Conservation (phyloP, 2,329 filamentous ascomycete genomes). For the Coniella lustricola region DNA sequence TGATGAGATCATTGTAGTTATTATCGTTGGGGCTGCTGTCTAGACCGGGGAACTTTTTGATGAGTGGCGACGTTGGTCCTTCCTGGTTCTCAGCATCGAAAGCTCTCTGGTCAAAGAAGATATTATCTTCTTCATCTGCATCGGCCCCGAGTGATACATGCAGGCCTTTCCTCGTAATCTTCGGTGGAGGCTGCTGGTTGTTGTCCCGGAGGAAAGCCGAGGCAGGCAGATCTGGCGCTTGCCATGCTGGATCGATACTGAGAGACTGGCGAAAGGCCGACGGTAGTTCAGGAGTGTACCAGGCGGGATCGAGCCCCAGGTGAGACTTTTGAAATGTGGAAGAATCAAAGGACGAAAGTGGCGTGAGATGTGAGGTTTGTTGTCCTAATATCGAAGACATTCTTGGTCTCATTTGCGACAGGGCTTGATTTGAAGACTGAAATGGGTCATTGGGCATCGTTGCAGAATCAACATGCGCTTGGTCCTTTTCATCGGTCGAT, state of each 20-base stretch:
- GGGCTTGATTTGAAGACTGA: background rate
- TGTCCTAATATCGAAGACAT: conserved; percentile 19
- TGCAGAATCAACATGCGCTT: background rate
- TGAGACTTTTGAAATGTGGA: too few relatives aligned
- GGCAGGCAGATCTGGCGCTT: conserved; percentile 28
- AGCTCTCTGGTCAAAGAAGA: conserved; percentile 19
- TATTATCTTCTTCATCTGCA: conserved; percentile 26
- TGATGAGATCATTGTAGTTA: conserved; percentile 8
- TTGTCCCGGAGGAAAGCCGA: conserved; percentile 12
- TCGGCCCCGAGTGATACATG: conserved; percentile 16
- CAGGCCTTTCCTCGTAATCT: conserved; percentile 14
- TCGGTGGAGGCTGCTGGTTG: conserved; percentile 10
- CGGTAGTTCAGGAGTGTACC: background rate
- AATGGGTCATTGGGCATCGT: background rate
- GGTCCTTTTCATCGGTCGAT: background rate
- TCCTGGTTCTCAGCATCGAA: background rate
- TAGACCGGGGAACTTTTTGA: conserved; percentile 10
- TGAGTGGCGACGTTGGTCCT: conserved; percentile 9
- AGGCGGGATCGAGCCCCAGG: too few relatives aligned
- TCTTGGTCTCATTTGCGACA: background rate
- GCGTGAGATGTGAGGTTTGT: conserved; percentile 8
- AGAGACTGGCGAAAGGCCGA: conserved; percentile 15
- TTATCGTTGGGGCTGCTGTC: conserved; percentile 12
- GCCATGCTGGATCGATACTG: conserved; percentile 31
- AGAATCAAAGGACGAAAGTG: background rate